Conservation (phyloP, 2,329 filamentous ascomycete genomes). For the Verticillium klebahnii region DNA sequence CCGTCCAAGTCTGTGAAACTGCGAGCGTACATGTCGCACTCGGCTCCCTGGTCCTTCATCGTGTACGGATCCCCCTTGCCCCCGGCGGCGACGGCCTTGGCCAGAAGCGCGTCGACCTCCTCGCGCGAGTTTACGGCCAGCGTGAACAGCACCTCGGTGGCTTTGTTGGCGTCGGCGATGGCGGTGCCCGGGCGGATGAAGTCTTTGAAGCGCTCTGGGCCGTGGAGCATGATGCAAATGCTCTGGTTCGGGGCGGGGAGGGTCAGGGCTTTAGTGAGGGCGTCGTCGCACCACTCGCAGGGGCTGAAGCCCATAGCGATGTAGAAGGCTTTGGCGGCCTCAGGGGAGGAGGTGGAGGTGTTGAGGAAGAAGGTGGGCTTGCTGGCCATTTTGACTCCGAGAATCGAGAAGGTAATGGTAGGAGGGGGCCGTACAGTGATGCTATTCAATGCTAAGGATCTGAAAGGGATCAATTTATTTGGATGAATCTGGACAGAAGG, state of each 20-base stretch:
- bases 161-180: constrained; percentile 11
- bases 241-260: constrained; percentile 15
- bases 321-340: constrained; percentile 9
- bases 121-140: constrained; percentile 10
- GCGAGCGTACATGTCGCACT: constrained; percentile 14
- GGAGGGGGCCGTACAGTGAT: no score
- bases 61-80: constrained; percentile 14
- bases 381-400: not conserved
- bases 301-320: constrained; percentile 9
- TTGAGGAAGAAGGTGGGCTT: constrained; percentile 8
- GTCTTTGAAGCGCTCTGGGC: constrained; percentile 11
- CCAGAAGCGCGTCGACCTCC: constrained; percentile 13
- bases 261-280: constrained; percentile 10
- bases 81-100: constrained; percentile 14
- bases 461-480: not conserved
- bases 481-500: no score
- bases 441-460: not conserved
- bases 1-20: constrained; percentile 18
- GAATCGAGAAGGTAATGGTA: not conserved
- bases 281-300: constrained; percentile 9
- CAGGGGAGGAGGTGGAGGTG: constrained; percentile 2
- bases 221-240: constrained; percentile 17
- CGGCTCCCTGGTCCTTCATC: constrained; percentile 11
- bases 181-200: constrained; percentile 15
- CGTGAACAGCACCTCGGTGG: constrained; percentile 13